phyloP scores from a whole-genome alignment of 1,284 basidiomycete genomes.

The Sporisorium sorghi region DNA sequence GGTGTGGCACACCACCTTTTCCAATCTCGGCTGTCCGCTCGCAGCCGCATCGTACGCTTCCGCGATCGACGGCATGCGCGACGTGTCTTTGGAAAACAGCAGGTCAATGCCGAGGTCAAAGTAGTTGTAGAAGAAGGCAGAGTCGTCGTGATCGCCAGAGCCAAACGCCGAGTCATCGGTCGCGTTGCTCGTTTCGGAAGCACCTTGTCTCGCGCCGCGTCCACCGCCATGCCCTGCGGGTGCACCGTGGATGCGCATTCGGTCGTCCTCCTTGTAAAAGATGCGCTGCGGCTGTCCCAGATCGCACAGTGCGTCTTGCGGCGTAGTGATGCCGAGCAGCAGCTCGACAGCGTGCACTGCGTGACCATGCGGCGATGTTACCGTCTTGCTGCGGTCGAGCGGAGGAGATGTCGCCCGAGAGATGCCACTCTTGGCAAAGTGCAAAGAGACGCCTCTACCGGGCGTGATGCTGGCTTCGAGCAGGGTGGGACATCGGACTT shows the following conservation, averaged over 20 bases:
- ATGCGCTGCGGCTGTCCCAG: conserved; percentile 47
- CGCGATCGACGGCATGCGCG: conserved; percentile 24
- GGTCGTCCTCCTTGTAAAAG: conserved; percentile 53
- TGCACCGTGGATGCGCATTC: conserved; percentile 47
- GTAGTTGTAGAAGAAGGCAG: conserved; percentile 56
- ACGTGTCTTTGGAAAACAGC: conserved; percentile 35
- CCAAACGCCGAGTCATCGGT: conserved; percentile 19
- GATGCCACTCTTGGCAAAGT: conserved; percentile 22
- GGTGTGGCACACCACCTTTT: conserved; percentile 53
- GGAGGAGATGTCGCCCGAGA: conserved; percentile 18
- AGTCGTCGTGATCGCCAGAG: conserved; percentile 27
- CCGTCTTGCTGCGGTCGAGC: neutral
- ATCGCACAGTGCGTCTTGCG: conserved; percentile 49
- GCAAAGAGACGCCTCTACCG: conserved; percentile 22
- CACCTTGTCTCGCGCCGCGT: neutral
- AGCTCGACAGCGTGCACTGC: conserved; percentile 24
- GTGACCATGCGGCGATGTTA: conserved; percentile 1
- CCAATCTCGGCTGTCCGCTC: conserved; percentile 35
- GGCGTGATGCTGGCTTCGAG: conserved; percentile 30
- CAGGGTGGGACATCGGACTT: conserved; percentile 28
- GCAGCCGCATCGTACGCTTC: conserved; percentile 27
- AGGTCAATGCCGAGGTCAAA: conserved; percentile 55
- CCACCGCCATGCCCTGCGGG: conserved; percentile 3
- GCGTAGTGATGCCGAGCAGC: conserved; percentile 38
- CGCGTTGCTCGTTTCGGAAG: conserved; percentile 18